phyloP scores from a whole-genome alignment of 2,329 filamentous ascomycete genomes.

The Didymella lethalis region DNA sequence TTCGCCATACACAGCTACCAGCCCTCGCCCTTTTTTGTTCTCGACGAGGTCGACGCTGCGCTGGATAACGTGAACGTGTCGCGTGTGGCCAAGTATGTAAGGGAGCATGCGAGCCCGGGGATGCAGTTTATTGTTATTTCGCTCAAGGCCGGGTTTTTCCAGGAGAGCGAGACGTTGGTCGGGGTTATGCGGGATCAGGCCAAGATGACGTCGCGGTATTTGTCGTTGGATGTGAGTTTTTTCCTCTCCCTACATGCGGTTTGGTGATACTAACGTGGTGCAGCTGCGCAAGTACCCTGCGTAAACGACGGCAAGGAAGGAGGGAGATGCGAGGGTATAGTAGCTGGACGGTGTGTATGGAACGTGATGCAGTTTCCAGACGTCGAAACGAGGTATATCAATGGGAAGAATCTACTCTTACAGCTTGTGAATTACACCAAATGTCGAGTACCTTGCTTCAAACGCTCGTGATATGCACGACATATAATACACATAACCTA shows the following conservation, averaged over 20 bases:
- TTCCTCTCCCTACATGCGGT: background rate
- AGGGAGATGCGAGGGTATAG: too few relatives aligned
- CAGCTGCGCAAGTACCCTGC: slow-evolving; percentile 40
- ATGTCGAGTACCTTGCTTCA: too few relatives aligned
- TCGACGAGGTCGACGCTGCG: slow-evolving; percentile 97
- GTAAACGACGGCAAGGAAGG: background rate
- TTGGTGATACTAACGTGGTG: slow-evolving; percentile 26
- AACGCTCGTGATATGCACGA: too few relatives aligned
- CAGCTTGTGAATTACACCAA: too few relatives aligned
- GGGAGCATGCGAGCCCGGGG: slow-evolving; percentile 90
- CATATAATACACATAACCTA: too few relatives aligned
- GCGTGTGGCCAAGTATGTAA: slow-evolving; percentile 95
- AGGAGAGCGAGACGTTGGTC: slow-evolving; percentile 93
- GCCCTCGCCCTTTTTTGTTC: slow-evolving; percentile 94
- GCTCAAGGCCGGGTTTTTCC: slow-evolving; percentile 93
- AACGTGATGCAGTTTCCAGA: too few relatives aligned
- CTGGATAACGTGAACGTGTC: slow-evolving; percentile 98
- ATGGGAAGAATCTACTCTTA: too few relatives aligned
- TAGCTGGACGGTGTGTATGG: too few relatives aligned
- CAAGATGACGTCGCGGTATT: slow-evolving; percentile 86
- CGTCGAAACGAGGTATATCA: too few relatives aligned
- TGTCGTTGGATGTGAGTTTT: slow-evolving; percentile 90
- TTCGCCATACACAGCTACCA: slow-evolving; percentile 98
- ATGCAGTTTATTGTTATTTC: slow-evolving; percentile 99
- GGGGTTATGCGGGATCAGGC: slow-evolving; percentile 95